phyloP scores from a whole-genome alignment of 345 rosid genomes.

The Passiflora organensis region DNA sequence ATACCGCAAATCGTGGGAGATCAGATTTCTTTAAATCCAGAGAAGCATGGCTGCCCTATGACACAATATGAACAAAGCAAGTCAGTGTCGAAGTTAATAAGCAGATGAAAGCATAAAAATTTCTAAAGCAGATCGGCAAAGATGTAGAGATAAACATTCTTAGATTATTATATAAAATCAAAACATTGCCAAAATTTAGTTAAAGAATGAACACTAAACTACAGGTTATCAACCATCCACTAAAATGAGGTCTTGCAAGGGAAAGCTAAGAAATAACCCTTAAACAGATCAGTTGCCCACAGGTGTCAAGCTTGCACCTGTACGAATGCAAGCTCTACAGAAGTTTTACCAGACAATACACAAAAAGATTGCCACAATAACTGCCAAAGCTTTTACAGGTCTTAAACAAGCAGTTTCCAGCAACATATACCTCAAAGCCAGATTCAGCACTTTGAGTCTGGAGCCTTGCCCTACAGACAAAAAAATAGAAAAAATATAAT shows the following conservation, averaged over 20 bases:
- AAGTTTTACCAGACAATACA: not conserved
- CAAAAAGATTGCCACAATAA: not conserved
- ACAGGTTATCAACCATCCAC: not conserved
- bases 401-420: not conserved
- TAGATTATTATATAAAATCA: too few species aligned
- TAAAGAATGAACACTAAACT: slow-evolving; percentile 4
- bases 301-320: not conserved
- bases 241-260: not conserved
- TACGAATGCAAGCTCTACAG: not conserved
- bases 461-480: slow-evolving; percentile 43
- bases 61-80: not conserved
- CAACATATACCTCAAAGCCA: slow-evolving; percentile 39
- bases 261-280: not conserved
- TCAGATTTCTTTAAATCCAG: slow-evolving; percentile 14
- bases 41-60: slow-evolving; percentile 6
- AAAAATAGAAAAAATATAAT: not conserved
- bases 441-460: slow-evolving; percentile 34
- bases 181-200: slow-evolving; percentile 9
- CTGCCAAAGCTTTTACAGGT: not conserved
- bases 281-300: too few species aligned
- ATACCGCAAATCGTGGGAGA: slow-evolving; percentile 25
- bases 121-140: not conserved
- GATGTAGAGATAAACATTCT: not conserved
- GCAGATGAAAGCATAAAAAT: not conserved
- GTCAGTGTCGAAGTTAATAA: not conserved